These are phyloP conservation scores for Schoenoplectus triqueter DNA, from an alignment of 202 grass and related monocot genomes.

Conservation along the genomic window DNA sequence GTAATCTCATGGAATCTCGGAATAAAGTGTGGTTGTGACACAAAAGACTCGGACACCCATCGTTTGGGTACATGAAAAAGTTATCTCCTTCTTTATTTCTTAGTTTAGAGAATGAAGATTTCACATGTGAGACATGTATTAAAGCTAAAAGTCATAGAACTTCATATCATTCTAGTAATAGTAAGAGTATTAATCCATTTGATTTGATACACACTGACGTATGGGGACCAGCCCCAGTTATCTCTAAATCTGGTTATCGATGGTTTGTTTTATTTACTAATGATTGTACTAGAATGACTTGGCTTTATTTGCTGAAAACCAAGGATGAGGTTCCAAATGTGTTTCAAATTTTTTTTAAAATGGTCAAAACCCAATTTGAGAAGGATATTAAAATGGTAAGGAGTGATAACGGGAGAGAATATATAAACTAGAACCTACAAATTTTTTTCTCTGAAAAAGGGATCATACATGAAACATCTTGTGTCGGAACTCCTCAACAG, in stretches of 20 bases:
- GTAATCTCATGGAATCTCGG: neutral
- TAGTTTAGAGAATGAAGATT: neutral
- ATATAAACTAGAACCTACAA: neutral
- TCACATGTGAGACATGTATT: neutral
- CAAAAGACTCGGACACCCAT: conserved; percentile 1
- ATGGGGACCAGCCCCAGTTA: neutral
- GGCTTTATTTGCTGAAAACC: neutral
- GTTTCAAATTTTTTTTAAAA: neutral
- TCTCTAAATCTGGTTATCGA: neutral
- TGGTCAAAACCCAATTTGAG: neutral
- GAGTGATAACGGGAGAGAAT: neutral
- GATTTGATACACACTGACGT: neutral
- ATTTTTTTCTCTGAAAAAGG: neutral
- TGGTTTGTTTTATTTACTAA: neutral
- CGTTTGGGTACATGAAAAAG: no score
- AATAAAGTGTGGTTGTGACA: neutral
- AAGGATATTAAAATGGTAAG: neutral
- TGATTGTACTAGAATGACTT: neutral
- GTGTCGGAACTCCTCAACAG: neutral
- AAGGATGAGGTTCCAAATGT: neutral
- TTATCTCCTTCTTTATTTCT: no score
- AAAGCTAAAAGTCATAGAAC: neutral
- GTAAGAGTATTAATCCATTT: neutral
- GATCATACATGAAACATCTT: neutral
- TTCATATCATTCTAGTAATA: neutral